Percentiles rank a stretch among this genome's conserved stretches.
These are phyloP conservation scores for Pythium brachiatum DNA, from an alignment of 352 stramenopile genomes.

Conservation along the genomic window DNA sequence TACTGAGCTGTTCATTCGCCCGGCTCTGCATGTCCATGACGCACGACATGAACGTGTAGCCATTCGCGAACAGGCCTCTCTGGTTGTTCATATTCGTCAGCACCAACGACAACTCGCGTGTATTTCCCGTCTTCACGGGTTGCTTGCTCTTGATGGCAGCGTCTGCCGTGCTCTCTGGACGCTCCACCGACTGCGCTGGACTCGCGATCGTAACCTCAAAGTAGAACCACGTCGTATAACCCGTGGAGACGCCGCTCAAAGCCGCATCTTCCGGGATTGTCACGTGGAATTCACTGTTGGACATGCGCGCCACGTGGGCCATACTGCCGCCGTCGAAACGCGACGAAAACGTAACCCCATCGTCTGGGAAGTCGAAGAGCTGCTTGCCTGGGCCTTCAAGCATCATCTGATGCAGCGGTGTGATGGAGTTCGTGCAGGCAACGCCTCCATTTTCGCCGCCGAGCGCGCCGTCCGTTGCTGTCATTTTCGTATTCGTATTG, in stretches of 20 bases:
- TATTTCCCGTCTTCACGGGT: not conserved
- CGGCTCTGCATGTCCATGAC: conserved; percentile 18
- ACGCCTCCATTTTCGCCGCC: not conserved
- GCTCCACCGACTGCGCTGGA: not conserved
- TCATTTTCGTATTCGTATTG: conserved; percentile 2
- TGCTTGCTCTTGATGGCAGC: not conserved
- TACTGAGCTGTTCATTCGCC: conserved; percentile 3
- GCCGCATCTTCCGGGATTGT: conserved; percentile 41
- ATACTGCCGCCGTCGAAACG: conserved; percentile 42
- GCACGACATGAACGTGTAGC: conserved; percentile 34
- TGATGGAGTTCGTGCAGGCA: not conserved
- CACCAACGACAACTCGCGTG: conserved; percentile 25
- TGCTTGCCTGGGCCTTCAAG: conserved; percentile 35
- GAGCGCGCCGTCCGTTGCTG: not conserved
- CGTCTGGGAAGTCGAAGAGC: conserved; percentile 26
- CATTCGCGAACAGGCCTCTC: conserved; percentile 34
- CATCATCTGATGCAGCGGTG: not conserved
- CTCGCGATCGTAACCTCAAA: conserved; percentile 28
- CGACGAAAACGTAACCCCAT: conserved; percentile 36
- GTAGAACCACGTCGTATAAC: conserved; percentile 50
- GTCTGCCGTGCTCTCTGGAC: not conserved
- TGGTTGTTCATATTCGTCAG: conserved; percentile 49
- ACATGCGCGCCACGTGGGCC: conserved; percentile 16
- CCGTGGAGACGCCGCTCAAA: conserved; percentile 35
- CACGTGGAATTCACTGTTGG: conserved; percentile 29